These are phyloP conservation scores for Blastomyces parvus DNA, from an alignment of 2,329 filamentous ascomycete species.

Conservation along the genomic window DNA sequence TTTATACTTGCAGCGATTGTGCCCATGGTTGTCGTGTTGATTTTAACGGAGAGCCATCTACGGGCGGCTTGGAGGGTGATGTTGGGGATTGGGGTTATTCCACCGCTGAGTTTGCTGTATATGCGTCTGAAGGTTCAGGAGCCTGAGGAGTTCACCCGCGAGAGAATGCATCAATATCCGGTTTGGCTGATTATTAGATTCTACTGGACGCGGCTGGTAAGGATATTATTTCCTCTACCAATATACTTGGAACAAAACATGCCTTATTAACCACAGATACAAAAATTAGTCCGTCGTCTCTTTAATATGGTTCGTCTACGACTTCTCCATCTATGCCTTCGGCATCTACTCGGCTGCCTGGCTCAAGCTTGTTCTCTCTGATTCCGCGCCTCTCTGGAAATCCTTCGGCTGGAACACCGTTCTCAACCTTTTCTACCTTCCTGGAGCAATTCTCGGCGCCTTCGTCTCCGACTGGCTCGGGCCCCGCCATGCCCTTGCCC, in stretches of 20 bases:
- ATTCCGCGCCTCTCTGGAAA: slow-evolving; percentile 56
- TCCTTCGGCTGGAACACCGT: slow-evolving; percentile 82
- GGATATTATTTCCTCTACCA: background rate
- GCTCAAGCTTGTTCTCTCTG: slow-evolving; percentile 51
- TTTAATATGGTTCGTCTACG: slow-evolving; percentile 77
- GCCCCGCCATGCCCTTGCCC: slow-evolving; percentile 61
- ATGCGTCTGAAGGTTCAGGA: slow-evolving; percentile 66
- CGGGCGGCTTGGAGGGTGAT: slow-evolving; percentile 73
- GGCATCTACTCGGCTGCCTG: slow-evolving; percentile 67
- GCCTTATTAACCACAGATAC: slow-evolving; percentile 13
- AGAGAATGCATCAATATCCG: slow-evolving; percentile 57
- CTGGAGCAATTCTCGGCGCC: slow-evolving; percentile 68
- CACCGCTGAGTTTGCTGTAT: slow-evolving; percentile 60
- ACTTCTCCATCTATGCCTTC: slow-evolving; percentile 79
- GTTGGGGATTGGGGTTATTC: slow-evolving; percentile 68
- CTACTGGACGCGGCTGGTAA: slow-evolving; percentile 62
- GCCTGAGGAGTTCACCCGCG: slow-evolving; percentile 63
- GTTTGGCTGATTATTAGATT: slow-evolving; percentile 48
- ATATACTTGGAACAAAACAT: background rate
- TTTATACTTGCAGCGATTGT: slow-evolving; percentile 75
- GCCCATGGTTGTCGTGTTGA: slow-evolving; percentile 55
- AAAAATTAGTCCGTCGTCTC: slow-evolving; percentile 47
- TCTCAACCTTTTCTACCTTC: slow-evolving; percentile 81
- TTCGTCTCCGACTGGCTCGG: slow-evolving; percentile 70
- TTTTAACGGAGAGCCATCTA: slow-evolving; percentile 53